A percentile compares a stretch with the other conserved stretches of the same genome.
Conservation (phyloP, 2,329 filamentous ascomycete species). For the Aureobasidium uvarum region DNA sequence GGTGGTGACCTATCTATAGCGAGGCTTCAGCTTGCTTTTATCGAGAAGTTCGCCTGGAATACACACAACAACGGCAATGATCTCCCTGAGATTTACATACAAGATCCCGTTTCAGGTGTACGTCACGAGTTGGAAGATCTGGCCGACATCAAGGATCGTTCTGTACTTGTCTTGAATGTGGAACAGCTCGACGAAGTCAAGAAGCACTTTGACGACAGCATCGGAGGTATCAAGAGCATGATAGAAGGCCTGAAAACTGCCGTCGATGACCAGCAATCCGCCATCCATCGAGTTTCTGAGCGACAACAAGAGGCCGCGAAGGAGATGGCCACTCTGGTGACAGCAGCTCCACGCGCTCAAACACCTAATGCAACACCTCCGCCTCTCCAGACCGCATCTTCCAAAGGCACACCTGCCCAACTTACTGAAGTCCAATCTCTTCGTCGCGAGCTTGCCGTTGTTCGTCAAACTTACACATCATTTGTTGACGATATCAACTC, state of each 20-base stretch:
- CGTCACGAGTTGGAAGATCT: constrained; percentile 95
- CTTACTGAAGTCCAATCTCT: constrained; percentile 76
- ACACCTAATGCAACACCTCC: constrained; percentile 29
- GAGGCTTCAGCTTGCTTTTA: constrained; percentile 89
- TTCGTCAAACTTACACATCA: constrained; percentile 88
- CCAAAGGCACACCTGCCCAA: constrained; percentile 56
- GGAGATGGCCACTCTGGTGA: constrained; percentile 70
- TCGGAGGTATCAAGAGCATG: constrained; percentile 73
- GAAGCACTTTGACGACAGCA: constrained; percentile 88
- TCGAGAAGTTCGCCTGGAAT: constrained; percentile 99
- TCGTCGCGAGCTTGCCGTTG: constrained; percentile 81
- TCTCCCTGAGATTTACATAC: constrained; percentile 95
- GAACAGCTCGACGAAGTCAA: constrained; percentile 95
- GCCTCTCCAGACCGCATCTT: constrained; percentile 31
- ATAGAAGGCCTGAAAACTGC: constrained; percentile 84
- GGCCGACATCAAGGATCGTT: constrained; percentile 87
- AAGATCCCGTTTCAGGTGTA: constrained; percentile 93
- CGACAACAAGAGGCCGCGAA: constrained; percentile 85
- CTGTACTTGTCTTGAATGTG: constrained; percentile 91
- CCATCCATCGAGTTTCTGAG: constrained; percentile 83
- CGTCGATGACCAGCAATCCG: constrained; percentile 76
- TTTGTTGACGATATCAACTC: constrained; percentile 86
- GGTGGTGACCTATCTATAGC: constrained; percentile 84
- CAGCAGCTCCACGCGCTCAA: constrained; percentile 43
- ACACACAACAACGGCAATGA: constrained; percentile 91